Evolutionary conservation across 192 early-diverging fungal genomes (phyloP).

Genomic region (Backusella circina): DNA sequence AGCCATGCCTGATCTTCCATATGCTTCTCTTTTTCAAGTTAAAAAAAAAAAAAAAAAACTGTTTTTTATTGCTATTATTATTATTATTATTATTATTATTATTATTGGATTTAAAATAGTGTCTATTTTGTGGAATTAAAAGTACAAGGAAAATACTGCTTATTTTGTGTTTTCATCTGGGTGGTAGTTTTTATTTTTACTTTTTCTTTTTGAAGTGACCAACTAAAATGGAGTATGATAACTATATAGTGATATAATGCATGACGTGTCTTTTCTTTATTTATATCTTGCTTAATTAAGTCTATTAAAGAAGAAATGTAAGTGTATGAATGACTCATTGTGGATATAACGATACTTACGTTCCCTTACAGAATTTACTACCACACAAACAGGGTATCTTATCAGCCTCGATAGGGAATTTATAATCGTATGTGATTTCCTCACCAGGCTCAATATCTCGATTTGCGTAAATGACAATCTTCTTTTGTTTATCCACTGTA

Average conservation of each 20-base stretch:
- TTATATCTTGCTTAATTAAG: not conserved
- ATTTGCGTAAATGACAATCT: slow-evolving; percentile 97
- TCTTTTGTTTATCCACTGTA: slow-evolving; percentile 83
- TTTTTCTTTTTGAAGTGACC: not conserved
- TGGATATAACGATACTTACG: slow-evolving; percentile 51
- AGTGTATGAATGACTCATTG: not conserved
- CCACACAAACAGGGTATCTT: slow-evolving; percentile 98
- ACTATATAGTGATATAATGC: not conserved
- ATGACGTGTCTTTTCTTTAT: not conserved
- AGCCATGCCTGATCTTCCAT: too few relatives aligned
- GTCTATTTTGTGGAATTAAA: not conserved
- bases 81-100: not conserved
- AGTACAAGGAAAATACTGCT: not conserved
- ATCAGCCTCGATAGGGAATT: slow-evolving; percentile 88
- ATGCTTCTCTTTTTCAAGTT: too few relatives aligned
- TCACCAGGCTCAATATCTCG: slow-evolving; percentile 90
- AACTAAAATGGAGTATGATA: not conserved
- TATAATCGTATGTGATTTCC: slow-evolving; percentile 99
- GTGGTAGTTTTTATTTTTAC: not conserved
- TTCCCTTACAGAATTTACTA: slow-evolving; percentile 74
- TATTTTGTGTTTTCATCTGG: not conserved
- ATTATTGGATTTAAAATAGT: not conserved
- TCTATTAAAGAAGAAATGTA: not conserved
- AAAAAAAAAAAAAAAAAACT: not conserved
- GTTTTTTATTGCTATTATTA: too few relatives aligned